Conservation (phyloP, 176 grass and related monocot genomes). For the Ananas comosus region DNA sequence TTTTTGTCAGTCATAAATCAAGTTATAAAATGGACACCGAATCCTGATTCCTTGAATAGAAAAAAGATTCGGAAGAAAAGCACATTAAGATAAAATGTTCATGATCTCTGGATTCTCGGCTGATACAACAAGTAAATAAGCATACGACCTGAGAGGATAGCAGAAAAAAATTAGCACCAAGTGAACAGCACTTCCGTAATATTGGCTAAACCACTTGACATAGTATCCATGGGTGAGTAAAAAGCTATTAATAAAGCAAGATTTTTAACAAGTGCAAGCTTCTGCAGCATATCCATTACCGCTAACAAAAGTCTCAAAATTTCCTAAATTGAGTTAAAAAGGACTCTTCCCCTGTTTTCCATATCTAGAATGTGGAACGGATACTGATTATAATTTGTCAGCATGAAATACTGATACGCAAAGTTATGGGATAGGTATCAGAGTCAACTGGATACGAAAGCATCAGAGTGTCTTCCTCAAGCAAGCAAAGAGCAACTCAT, state of each 20-base stretch:
- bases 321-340: background rate
- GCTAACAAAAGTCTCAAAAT: background rate
- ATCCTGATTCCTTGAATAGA: background rate
- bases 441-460: background rate
- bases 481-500: background rate
- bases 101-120: too few relatives aligned
- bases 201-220: too few relatives aligned
- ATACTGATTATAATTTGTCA: background rate
- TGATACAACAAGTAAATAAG: too few relatives aligned
- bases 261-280: too few relatives aligned
- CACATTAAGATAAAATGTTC: too few relatives aligned
- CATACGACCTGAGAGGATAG: too few relatives aligned
- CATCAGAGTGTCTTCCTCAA: background rate
- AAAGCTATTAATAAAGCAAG: too few relatives aligned
- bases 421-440: background rate
- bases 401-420: background rate
- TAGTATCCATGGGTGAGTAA: too few relatives aligned
- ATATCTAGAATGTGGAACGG: background rate
- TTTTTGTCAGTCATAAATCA: background rate
- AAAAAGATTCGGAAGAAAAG: too few relatives aligned
- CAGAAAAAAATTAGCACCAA: too few relatives aligned
- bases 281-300: too few relatives aligned
- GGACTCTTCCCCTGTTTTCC: background rate
- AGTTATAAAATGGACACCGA: background rate
- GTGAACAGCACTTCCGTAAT: too few relatives aligned